Base-by-base conservation (phyloP, 163 green algal genomes). In the Scenedesmus sp. region DNA sequence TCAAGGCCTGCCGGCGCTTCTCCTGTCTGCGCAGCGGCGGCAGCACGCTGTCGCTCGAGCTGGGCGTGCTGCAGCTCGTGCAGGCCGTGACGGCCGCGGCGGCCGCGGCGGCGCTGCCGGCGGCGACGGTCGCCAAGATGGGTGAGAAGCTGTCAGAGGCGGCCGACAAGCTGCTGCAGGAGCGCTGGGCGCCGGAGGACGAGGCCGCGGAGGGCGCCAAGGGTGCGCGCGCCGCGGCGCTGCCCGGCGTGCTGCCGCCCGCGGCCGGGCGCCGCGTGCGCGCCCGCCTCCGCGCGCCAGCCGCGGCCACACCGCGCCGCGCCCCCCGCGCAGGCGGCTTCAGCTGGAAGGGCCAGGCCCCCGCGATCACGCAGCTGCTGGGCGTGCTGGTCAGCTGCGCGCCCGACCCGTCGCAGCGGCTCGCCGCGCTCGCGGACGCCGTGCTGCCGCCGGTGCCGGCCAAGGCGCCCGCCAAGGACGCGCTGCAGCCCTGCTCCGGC, bases 291-390 rank as follows among this genome's bases (percentile, higher is more conserved):
- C n/a, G n/a, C n/a, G n/a, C n/a, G n/a, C n/a, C n/a, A n/a, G n/a
- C n/a, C n/a, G n/a, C n/a, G n/a, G n/a, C n/a, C n/a, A n/a, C n/a
- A n/a, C n/a, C n/a, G n/a, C n/a, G n/a, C n/a, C n/a, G n/a, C n/a
- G n/a, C n/a, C n/a, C n/a, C n/a, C n/a, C n/a, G n/a, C n/a, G n/a
- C n/a, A n/a, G n/a, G n/a, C n/a, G n/a, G n/a, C n/a, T 81, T 81
- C 62, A 60, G 20, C 15, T 81, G 74, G 74, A 81, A 81, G 64
- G 74, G 74, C 14, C 53, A 70, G 4, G 20, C 36, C 15, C 31
- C 36, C n/a, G 74, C 74, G 6, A 74, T 81, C 28, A 67, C 31
- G 0, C 62, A 73, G 74, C 74, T 81, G 62, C 74, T 81, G 34
- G 44, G 22, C 1, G 20, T 81, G 31, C 42, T 72, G 48, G 57